phyloP scores from a whole-genome alignment of 2,329 filamentous ascomycete species.

The Cladosporium sp. region DNA sequence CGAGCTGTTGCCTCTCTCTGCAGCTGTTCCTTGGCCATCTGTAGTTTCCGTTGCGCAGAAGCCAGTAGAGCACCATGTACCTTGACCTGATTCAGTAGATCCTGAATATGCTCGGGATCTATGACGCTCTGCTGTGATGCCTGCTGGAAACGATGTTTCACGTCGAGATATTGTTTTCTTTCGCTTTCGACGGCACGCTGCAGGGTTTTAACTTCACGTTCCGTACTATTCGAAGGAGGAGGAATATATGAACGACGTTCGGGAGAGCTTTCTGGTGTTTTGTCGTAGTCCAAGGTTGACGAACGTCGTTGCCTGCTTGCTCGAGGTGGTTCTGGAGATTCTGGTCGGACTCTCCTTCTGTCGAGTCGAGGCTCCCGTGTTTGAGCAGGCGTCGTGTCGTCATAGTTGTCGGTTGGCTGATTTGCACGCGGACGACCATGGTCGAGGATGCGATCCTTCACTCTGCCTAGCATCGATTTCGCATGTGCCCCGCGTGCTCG shows the following conservation, averaged over 20 bases:
- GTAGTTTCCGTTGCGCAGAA: conserved; percentile 14
- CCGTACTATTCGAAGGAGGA: not conserved
- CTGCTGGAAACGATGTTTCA: conserved; percentile 29
- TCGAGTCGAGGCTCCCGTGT: conserved; percentile 4
- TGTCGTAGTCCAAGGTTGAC: not conserved
- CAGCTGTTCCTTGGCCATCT: conserved; percentile 14
- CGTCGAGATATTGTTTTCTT: conserved; percentile 11
- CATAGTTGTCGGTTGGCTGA: not conserved
- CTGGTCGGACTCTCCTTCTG: conserved; percentile 1
- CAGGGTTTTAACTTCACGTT: conserved; percentile 18
- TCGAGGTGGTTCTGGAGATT: conserved; percentile 6
- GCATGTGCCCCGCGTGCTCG: not conserved
- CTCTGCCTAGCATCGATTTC: conserved; percentile 4
- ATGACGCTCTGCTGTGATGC: conserved; percentile 28
- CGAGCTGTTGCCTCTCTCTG: not conserved
- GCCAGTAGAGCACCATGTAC: conserved; percentile 16
- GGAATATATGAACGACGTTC: not conserved
- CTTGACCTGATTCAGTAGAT: conserved; percentile 30
- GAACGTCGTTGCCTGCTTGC: not conserved
- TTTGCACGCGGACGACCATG: conserved; percentile 1
- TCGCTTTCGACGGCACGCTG: conserved; percentile 28
- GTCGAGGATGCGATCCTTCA: conserved; percentile 13
- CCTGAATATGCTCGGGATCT: conserved; percentile 27
- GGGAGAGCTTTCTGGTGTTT: conserved; percentile 13
- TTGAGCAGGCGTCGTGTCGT: not conserved